phyloP scores from a whole-genome alignment of 192 early-diverging fungal genomes.

The Umbelopsis sp. region DNA sequence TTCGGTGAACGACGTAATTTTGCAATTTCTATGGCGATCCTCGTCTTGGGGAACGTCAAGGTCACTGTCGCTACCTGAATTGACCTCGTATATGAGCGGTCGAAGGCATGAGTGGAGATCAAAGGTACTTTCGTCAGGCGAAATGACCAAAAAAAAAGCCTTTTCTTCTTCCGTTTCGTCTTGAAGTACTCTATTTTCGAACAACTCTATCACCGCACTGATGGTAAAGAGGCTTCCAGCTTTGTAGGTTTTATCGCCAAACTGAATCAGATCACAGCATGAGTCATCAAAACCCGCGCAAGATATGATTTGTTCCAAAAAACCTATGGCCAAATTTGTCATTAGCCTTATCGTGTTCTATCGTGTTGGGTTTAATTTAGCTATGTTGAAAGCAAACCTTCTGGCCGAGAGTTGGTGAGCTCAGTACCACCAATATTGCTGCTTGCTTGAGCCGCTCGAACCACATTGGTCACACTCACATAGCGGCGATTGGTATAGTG shows the following conservation, averaged over 20 bases:
- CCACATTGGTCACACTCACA: conserved; percentile 33
- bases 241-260: background rate
- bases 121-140: background rate
- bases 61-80: background rate
- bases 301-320: conserved; percentile 1
- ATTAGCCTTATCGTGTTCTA: background rate
- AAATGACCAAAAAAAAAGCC: conserved; percentile 6
- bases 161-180: background rate
- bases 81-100: conserved; percentile 33
- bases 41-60: background rate
- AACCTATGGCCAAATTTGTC: background rate
- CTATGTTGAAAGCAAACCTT: background rate
- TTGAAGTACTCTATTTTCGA: background rate
- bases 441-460: conserved; percentile 24
- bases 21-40: background rate
- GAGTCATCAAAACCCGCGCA: conserved; percentile 1
- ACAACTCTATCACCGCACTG: conserved; percentile 1
- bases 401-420: conserved; percentile 5
- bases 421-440: conserved; percentile 13
- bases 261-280: background rate
- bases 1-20: conserved; percentile 30
- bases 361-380: background rate
- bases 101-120: conserved; percentile 35
- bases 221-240: conserved; percentile 7
- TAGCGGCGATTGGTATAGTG: conserved; percentile 34